Base-by-base conservation (phyloP, 176 grass and related monocot species). In the Alopecurus myosuroides region DNA sequence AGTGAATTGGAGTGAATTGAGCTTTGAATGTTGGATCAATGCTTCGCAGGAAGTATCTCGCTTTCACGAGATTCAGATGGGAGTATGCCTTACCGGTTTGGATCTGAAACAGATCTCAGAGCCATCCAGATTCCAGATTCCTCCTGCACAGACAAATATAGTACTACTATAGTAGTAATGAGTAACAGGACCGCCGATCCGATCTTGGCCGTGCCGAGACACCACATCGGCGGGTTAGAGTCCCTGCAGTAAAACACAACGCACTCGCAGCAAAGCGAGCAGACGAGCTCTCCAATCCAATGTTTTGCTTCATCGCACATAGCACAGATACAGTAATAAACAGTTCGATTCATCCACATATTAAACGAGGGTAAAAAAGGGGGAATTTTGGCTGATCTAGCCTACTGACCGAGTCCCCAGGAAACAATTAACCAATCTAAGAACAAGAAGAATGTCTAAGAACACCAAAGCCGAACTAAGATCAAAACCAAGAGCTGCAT, bases 271-370 rank as follows among this genome's bases (percentile, higher is more conserved):
- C 70, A 30, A 73, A 48, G 41, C 70, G 19, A 68, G 64, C n/a
- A 34, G 64, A 67, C 1, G 42, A 73, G 41, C 46, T 44, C 19
- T 31, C 15, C 57, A 63, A 64, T 80, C 41, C 48, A 57, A 72
- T 82, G 22, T 42, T 71, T 71, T 56, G n/a, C 23, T 42, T 71
- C 42, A 31, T 44, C 31, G 4, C 23, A n/a, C 37, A 63, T 13
- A 33, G 44, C 77, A 82, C n/a, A 41, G 49, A 82, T n/a, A n/a
- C n/a, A n/a, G n/a, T 17, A 49, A 49, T 82, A 57, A 64, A 80
- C 57, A 80, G 58, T 65, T 78, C 53, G 14, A 61, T 78, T 36
- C 30, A 56, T 55, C 30, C 78, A 68, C 78, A 67, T 63, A 80
- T 66, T 35, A 37, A 51, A 52, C 62, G n/a, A 20, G 70, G 34